Base-by-base conservation (phyloP, 2,329 filamentous ascomycete genomes). In the Sclerotinia nivalis region DNA sequence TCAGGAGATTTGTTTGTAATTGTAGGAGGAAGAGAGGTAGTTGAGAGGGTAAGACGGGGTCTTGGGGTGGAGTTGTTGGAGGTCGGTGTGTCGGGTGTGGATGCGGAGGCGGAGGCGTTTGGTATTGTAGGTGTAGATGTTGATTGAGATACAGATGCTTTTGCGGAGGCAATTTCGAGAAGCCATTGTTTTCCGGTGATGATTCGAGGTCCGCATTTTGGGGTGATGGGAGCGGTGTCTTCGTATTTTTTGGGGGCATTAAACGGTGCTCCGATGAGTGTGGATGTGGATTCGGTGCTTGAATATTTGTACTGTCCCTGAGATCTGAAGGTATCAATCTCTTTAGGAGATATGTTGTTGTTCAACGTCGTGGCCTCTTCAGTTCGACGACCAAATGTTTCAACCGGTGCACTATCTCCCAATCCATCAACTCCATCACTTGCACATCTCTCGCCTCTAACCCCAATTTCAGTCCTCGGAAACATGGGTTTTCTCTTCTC, bases 371-470 rank as follows among this genome's bases (percentile, higher is more conserved):
- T 34, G 2, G 6, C 20, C 2, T 47, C 10, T 15, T 47, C 59
- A 18, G 28, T 45, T 22, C 31, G n/a, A 31, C 4, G 6, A 34
- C 25, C 10, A 20, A 28, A 15, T 25, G 7, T 37, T 28, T 28
- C n/a, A 2, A n/a, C 8, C 2, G 34, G 18, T 10, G 34, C 15
- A 20, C 2, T 12, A 3, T 62, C 34, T 28, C 8, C 47, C 8
- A 22, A 37, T n/a, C 59, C 68, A 13, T 72, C 72, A 56, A 72
- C 66, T 55, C 7, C 65, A 31, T 18, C 6, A 40, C n/a, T n/a
- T 49, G 5, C 55, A 28, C 31, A 2, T 31, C 43, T 59, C 1
- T 43, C 34, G 0, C 7, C 13, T 8, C 20, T 34, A 18, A 28
- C n/a, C 12, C 55, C 22, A 18, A 15, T 10, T 50, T n/a, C 45